These are phyloP conservation scores for Talaromyces wortmannii DNA, from an alignment of 495 filamentous ascomycete genomes.

Conservation along the genomic window DNA sequence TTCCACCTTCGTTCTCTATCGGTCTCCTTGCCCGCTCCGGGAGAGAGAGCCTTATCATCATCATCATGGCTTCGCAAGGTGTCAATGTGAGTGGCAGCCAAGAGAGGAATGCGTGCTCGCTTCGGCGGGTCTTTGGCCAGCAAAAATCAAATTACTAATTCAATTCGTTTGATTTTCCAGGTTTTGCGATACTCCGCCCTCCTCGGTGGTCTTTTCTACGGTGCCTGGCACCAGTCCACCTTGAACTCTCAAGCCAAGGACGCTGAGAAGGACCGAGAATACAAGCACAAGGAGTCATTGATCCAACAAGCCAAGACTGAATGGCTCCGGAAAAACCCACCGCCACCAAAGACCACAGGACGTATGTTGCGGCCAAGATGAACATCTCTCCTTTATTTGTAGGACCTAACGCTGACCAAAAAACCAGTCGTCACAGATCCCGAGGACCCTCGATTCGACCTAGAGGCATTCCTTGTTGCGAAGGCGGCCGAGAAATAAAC, in stretches of 20 bases:
- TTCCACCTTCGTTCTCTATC: slow-evolving; percentile 10
- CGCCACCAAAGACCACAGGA: slow-evolving; percentile 40
- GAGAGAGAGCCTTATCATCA: slow-evolving; percentile 14
- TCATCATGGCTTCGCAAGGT: slow-evolving; percentile 42
- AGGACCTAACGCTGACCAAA: slow-evolving; percentile 13
- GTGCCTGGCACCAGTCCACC: slow-evolving; percentile 79
- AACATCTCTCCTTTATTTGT: not conserved
- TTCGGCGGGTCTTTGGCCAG: not conserved
- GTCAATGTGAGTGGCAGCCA: slow-evolving; percentile 39
- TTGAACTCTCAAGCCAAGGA: slow-evolving; percentile 61
- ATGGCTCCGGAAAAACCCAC: slow-evolving; percentile 68
- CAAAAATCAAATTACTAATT: not conserved
- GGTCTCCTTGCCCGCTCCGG: slow-evolving; percentile 16
- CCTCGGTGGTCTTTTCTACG: slow-evolving; percentile 81
- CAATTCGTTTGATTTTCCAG: slow-evolving; percentile 36
- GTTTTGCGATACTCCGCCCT: slow-evolving; percentile 94
- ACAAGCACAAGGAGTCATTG: slow-evolving; percentile 76
- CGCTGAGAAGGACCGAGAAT: slow-evolving; percentile 65
- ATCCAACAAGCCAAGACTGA: slow-evolving; percentile 88
- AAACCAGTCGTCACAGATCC: slow-evolving; percentile 74
- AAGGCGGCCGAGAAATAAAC: slow-evolving; percentile 52
- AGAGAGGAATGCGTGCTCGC: not conserved
- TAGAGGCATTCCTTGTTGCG: slow-evolving; percentile 73
- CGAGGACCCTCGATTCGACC: slow-evolving; percentile 78
- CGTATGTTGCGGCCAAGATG: slow-evolving; percentile 43